Conservation (phyloP, 1,139 yeast species). For the Casaregolazyma lundiana region DNA sequence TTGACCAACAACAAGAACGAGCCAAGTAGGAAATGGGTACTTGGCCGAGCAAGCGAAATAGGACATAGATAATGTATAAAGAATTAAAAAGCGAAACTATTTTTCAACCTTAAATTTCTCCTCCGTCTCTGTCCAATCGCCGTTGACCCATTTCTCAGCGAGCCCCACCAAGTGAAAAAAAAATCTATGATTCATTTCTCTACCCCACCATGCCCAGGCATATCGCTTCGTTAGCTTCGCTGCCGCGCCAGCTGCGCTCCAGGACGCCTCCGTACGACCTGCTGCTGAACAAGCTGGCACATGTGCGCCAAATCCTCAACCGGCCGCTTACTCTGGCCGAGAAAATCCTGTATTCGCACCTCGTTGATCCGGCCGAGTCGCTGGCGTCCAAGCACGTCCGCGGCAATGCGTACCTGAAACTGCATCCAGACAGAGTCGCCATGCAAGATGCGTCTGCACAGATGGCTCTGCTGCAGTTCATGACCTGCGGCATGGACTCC, state of each 20-base stretch:
- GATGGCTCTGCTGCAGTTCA: slow-evolving; percentile 92
- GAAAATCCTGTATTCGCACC: slow-evolving; percentile 86
- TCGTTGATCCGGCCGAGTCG: slow-evolving; percentile 79
- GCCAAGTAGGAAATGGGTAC: too few species aligned
- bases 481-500: slow-evolving; percentile 85
- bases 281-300: slow-evolving; percentile 56
- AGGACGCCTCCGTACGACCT: slow-evolving; percentile 87
- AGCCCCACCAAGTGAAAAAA: not conserved
- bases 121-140: not conserved
- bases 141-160: not conserved
- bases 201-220: slow-evolving; percentile 6
- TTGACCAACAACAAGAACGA: too few species aligned
- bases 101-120: not conserved
- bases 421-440: slow-evolving; percentile 96
- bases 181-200: not conserved
- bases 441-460: slow-evolving; percentile 99
- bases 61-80: too few species aligned
- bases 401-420: slow-evolving; percentile 80
- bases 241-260: slow-evolving; percentile 27
- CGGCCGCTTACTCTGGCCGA: slow-evolving; percentile 89
- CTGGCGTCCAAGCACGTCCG: slow-evolving; percentile 60
- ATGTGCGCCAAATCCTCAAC: slow-evolving; percentile 60
- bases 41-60: too few species aligned
- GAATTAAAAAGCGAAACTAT: too few species aligned
- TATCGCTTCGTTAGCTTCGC: slow-evolving; percentile 7